These are phyloP conservation scores for Calcarisporium arbuscula DNA, from an alignment of 2,329 filamentous ascomycete species.

Conservation along the genomic window DNA sequence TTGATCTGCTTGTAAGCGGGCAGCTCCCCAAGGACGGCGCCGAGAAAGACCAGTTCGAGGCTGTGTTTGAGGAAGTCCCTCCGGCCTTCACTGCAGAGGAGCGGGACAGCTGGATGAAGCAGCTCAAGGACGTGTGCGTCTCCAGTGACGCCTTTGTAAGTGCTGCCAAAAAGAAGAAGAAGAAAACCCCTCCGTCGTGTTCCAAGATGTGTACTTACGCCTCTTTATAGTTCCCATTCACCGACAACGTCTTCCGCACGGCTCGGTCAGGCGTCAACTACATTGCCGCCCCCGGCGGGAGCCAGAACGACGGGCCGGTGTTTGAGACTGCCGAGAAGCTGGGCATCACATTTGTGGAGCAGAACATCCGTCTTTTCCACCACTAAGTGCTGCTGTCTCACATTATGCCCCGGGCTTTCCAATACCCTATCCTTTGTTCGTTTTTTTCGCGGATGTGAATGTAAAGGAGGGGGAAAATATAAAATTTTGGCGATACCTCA, in stretches of 20 bases:
- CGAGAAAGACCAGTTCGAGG: constrained; percentile 82
- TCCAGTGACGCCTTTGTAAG: constrained; percentile 93
- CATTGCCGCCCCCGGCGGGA: constrained; percentile 87
- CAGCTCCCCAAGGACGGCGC: constrained; percentile 76
- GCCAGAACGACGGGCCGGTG: constrained; percentile 75
- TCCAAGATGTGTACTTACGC: too few relatives aligned
- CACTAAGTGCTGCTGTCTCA: constrained; percentile 64
- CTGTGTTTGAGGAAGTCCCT: constrained; percentile 85
- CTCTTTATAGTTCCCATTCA: constrained; percentile 76
- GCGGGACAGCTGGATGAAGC: constrained; percentile 76
- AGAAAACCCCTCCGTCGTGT: neutral
- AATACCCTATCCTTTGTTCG: too few relatives aligned
- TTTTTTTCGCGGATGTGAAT: too few relatives aligned
- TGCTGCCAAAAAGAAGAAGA: too few relatives aligned
- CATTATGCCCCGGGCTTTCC: too few relatives aligned
- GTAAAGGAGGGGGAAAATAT: too few relatives aligned
- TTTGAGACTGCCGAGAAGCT: constrained; percentile 88
- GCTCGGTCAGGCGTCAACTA: constrained; percentile 88
- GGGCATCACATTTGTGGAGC: constrained; percentile 91
- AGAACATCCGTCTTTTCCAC: constrained; percentile 90
- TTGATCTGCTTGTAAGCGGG: constrained; percentile 89
- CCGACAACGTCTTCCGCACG: constrained; percentile 94
- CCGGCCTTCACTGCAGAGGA: constrained; percentile 76
- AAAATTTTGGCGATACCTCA: too few relatives aligned
- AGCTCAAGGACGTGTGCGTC: constrained; percentile 75